These are phyloP conservation scores for Davidsoniella neocaledoniae DNA, from an alignment of 2,329 filamentous ascomycete genomes.

Conservation along the genomic window DNA sequence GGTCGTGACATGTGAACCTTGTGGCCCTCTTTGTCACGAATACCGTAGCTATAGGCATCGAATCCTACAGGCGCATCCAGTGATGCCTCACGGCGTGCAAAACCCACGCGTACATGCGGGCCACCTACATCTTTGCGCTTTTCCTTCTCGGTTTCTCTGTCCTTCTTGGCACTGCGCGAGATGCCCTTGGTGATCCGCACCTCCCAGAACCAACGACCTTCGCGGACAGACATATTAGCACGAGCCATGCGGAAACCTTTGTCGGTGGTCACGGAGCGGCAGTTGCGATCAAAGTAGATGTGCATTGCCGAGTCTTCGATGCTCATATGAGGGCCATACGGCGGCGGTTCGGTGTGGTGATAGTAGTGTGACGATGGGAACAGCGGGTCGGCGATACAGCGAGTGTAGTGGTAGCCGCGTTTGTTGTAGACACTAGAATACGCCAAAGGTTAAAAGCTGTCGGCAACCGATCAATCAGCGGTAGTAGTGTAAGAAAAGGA, in stretches of 20 bases:
- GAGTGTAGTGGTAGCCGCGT: constrained; percentile 70
- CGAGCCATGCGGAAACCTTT: constrained; percentile 86
- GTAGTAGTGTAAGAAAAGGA: not conserved
- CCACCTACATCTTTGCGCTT: constrained; percentile 27
- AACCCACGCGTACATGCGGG: constrained; percentile 69
- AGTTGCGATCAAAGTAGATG: constrained; percentile 65
- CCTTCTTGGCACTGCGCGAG: constrained; percentile 25
- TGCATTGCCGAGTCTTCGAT: constrained; percentile 82
- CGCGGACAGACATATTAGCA: constrained; percentile 75
- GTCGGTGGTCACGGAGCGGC: constrained; percentile 66
- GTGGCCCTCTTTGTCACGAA: constrained; percentile 78
- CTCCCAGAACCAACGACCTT: constrained; percentile 89
- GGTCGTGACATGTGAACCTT: constrained; percentile 87
- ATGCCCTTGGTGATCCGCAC: constrained; percentile 74
- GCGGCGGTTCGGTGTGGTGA: constrained; percentile 70
- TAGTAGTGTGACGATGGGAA: constrained; percentile 83
- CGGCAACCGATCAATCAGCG: not conserved
- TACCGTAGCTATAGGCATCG: constrained; percentile 83
- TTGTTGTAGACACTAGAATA: constrained; percentile 40
- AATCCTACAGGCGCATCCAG: constrained; percentile 73
- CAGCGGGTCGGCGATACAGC: constrained; percentile 74
- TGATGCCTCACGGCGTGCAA: constrained; percentile 63
- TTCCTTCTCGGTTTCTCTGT: constrained; percentile 17
- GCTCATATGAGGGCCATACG: constrained; percentile 70
- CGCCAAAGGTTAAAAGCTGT: not conserved